A percentile compares a stretch with the other conserved stretches of the same genome.
Evolutionary conservation across 371 early-diverging fungal genomes (phyloP).

Genomic region (Apophysomyces trapeziformis): DNA sequence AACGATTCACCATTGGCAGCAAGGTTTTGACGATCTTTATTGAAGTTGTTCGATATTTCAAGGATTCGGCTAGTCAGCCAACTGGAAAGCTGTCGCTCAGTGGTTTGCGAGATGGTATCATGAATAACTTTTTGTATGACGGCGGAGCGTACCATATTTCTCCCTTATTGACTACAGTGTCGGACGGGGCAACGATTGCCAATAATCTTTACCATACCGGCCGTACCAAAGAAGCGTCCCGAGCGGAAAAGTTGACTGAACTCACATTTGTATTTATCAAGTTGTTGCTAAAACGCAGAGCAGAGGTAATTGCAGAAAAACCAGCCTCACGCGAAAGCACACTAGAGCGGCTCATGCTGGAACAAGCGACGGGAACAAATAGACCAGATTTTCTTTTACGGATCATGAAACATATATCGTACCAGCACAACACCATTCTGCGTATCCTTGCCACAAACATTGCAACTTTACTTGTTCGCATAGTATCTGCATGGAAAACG

Average conservation of each 20-base stretch:
- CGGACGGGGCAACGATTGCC: slow-evolving; percentile 39
- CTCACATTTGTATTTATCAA: slow-evolving; percentile 41
- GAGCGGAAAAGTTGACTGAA: slow-evolving; percentile 38
- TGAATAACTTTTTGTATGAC: slow-evolving; percentile 41
- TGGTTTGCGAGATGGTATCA: slow-evolving; percentile 33
- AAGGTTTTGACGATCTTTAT: slow-evolving; percentile 43
- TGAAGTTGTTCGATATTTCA: slow-evolving; percentile 36
- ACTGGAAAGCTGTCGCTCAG: slow-evolving; percentile 18
- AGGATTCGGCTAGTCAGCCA: slow-evolving; percentile 9
- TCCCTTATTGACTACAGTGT: slow-evolving; percentile 39
- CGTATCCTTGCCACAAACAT: slow-evolving; percentile 41
- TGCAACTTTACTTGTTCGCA: slow-evolving; percentile 36
- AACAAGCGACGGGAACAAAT: slow-evolving; percentile 23
- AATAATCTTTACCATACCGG: slow-evolving; percentile 29
- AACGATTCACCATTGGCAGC: slow-evolving; percentile 45
- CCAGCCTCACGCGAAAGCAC: slow-evolving; percentile 15
- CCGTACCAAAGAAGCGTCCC: slow-evolving; percentile 37
- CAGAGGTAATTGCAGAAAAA: slow-evolving; percentile 28
- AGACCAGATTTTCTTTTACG: slow-evolving; percentile 42
- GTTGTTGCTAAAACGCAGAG: slow-evolving; percentile 33
- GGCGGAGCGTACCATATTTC: slow-evolving; percentile 42
- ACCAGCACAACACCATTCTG: slow-evolving; percentile 34
- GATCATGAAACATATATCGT: slow-evolving; percentile 40
- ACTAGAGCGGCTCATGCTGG: slow-evolving; percentile 24
- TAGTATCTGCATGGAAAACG: slow-evolving; percentile 33